Base-by-base conservation (phyloP, 2,329 filamentous ascomycete species). In the Botrytis fragariae region DNA sequence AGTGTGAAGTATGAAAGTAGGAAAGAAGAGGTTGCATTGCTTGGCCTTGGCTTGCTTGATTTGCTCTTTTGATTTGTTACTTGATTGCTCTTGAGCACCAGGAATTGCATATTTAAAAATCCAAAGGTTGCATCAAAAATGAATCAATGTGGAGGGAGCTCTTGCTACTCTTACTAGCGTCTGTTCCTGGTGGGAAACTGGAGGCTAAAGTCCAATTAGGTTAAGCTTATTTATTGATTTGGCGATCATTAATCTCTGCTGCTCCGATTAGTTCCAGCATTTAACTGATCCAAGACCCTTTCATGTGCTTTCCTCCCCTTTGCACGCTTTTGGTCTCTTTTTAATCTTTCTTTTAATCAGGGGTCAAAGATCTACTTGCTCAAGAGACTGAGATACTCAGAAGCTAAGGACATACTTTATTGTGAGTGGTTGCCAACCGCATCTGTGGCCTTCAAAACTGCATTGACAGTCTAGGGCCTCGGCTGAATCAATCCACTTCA, bases 401-500 rank as follows among this genome's bases (percentile, higher is more conserved):
- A 54, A 3, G 25, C 48, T 54, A 54, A 14, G 25, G 25, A 16
- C n/a, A 54, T 67, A 8, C 63, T 67, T 37, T 35, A n/a, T n/a
- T 67, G 25, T 65, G 32, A n/a, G 32, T 48, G 10, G 44, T 67
- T 25, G 25, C 63, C 63, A 51, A 12, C 32, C 63, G 14, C 29
- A 14, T 67, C 29, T 20, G 29, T 67, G 63, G 35, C 44, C 22
- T 67, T 48, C 22, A 42, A 10, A 63, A 20, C 10, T 14, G 39
- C 39, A 32, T 65, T 25, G 20, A 48, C 18, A 37, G 20, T 67
- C 20, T 48, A 10, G 12, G 63, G 63, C 63, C 44, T 37, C 22
- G 63, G 63, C n/a, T n/a, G 63, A 59, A 25, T 69, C 25, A 69
- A 54, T 32, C 65, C 48, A 42, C 48, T 57, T 57, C 51, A 57